Evolutionary conservation across 2,329 filamentous ascomycete genomes (phyloP).

Genomic region (Talaromyces sp.): DNA sequence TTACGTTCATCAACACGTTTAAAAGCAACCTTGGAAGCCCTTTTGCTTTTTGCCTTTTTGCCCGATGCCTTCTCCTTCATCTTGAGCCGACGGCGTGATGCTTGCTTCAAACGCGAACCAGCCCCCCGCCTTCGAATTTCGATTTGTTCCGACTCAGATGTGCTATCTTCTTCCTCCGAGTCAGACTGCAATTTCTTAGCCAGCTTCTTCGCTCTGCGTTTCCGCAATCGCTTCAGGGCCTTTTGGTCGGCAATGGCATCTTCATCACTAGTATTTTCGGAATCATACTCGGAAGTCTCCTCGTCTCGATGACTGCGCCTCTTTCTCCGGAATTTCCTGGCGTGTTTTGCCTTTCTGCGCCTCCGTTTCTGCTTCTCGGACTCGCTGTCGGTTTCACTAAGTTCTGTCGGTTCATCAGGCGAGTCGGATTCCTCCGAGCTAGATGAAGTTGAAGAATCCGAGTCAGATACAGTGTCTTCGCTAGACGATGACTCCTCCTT

Average conservation of each 20-base stretch:
- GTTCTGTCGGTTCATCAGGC: slow-evolving; percentile 4
- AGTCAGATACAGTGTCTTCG: slow-evolving; percentile 5
- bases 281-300: slow-evolving; percentile 23
- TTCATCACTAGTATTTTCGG: slow-evolving; percentile 21
- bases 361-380: slow-evolving; percentile 33
- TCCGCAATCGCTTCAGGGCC: slow-evolving; percentile 24
- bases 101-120: slow-evolving; percentile 16
- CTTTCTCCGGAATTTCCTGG: slow-evolving; percentile 34
- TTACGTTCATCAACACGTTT: slow-evolving; percentile 61
- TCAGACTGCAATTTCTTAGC: slow-evolving; percentile 25
- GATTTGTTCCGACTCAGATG: slow-evolving; percentile 24
- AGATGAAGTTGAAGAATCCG: slow-evolving; percentile 1
- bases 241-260: slow-evolving; percentile 26
- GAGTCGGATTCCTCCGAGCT: slow-evolving; percentile 4
- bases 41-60: slow-evolving; percentile 37
- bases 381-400: slow-evolving; percentile 17
- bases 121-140: slow-evolving; percentile 18
- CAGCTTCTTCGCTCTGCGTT: slow-evolving; percentile 32
- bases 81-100: slow-evolving; percentile 15
- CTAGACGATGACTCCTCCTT: slow-evolving; percentile 7
- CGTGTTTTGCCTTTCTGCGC: slow-evolving; percentile 26
- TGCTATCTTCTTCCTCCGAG: slow-evolving; percentile 28
- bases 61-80: slow-evolving; percentile 14
- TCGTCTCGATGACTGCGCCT: slow-evolving; percentile 30
- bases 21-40: slow-evolving; percentile 57